Conservation (phyloP, 805 yeast genomes). For the Candida sanyiensis region DNA sequence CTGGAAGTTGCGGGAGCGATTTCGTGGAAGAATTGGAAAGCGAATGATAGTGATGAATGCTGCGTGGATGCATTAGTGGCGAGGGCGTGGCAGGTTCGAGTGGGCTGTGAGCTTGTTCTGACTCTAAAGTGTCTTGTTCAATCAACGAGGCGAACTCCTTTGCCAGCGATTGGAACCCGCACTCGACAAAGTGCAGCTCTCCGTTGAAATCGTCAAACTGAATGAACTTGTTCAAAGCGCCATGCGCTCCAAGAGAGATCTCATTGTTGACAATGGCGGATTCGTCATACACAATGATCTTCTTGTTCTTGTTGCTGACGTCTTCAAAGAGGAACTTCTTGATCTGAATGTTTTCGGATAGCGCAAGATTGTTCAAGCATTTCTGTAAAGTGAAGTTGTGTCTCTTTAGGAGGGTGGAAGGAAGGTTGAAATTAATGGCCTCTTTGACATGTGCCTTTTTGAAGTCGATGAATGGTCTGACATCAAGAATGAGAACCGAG, state of each 20-base stretch:
- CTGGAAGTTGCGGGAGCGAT: constrained; percentile 8
- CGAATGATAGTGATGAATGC: not conserved
- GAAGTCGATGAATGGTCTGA: constrained; percentile 75
- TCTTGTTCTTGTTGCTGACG: constrained; percentile 7
- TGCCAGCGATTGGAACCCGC: constrained; percentile 36
- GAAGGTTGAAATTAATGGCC: constrained; percentile 76
- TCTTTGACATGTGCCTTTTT: constrained; percentile 49
- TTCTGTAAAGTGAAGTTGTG: constrained; percentile 59
- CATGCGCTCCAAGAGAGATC: constrained; percentile 36
- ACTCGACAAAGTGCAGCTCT: constrained; percentile 36
- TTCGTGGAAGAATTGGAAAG: constrained; percentile 1
- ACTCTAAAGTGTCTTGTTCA: constrained; percentile 9
- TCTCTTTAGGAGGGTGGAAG: constrained; percentile 82
- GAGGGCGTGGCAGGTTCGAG: too few species aligned
- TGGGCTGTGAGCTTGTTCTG: not conserved
- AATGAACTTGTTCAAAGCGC: constrained; percentile 44
- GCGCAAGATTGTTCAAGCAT: constrained; percentile 56
- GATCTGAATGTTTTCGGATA: constrained; percentile 42
- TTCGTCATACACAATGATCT: constrained; percentile 22
- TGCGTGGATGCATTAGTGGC: not conserved
- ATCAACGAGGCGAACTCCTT: constrained; percentile 24
- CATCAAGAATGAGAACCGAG: constrained; percentile 54
- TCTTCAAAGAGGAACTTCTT: constrained; percentile 29
- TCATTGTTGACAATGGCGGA: constrained; percentile 15
- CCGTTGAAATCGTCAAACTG: constrained; percentile 35